Conservation (phyloP, 441 rosid species). For the Flueggea neowawraea region DNA sequence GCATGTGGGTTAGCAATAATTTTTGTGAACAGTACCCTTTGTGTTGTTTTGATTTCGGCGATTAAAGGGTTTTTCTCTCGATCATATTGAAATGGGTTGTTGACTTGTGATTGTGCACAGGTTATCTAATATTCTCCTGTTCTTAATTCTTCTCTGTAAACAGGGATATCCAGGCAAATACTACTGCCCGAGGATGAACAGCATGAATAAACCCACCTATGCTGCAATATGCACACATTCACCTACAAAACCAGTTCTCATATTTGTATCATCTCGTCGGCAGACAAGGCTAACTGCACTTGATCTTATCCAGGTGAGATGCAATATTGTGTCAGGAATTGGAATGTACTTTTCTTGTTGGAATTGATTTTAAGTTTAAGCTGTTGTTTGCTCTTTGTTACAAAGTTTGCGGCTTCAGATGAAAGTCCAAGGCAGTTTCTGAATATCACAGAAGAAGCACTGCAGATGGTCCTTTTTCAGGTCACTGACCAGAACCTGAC, state of each 20-base stretch:
- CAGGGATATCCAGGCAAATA: constrained; percentile 99
- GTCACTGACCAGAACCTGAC: constrained; percentile 93
- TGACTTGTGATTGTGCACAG: neutral
- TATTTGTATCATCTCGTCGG: constrained; percentile 98
- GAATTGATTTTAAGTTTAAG: neutral
- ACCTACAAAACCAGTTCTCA: constrained; percentile 95
- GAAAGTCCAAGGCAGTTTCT: constrained; percentile 95
- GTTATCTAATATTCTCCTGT: neutral
- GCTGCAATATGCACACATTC: constrained; percentile 99
- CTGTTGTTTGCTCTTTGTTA: constrained; percentile 13
- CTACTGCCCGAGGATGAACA: constrained; percentile 96
- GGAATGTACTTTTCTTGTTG: constrained; percentile 9
- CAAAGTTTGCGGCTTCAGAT: constrained; percentile 91
- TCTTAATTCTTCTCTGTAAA: constrained; percentile 10
- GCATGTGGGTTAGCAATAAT: no score
- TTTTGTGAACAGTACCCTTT: neutral
- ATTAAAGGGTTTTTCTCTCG: neutral
- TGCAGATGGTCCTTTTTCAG: constrained; percentile 97
- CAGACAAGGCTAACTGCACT: constrained; percentile 99
- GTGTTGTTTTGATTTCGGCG: neutral
- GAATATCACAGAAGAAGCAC: constrained; percentile 78
- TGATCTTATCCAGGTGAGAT: constrained; percentile 93
- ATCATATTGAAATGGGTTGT: neutral
- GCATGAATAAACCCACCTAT: constrained; percentile 99
- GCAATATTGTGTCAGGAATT: constrained; percentile 15